phyloP scores from a whole-genome alignment of 352 stramenopile species.

The Pythium dissotocum region DNA sequence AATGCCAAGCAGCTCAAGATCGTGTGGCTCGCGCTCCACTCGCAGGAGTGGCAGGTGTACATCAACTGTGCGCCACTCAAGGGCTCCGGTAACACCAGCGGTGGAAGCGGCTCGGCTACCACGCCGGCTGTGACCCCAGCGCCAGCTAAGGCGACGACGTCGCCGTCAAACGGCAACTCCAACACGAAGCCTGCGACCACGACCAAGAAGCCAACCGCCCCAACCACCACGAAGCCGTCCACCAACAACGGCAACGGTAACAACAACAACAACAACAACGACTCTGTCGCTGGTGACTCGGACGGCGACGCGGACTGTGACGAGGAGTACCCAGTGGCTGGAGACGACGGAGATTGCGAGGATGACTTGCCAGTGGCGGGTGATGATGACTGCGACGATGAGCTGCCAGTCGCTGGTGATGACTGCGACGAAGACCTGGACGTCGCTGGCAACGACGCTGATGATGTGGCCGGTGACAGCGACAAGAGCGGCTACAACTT shows the following conservation, averaged over 20 bases:
- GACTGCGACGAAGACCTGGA: conserved; percentile 12
- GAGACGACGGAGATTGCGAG: not conserved
- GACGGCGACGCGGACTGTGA: conserved; percentile 8
- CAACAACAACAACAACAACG: conserved; percentile 13
- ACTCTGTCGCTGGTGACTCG: not conserved
- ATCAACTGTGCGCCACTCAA: conserved; percentile 34
- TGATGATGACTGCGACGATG: conserved; percentile 17
- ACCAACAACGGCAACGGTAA: not conserved
- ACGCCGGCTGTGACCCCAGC: conserved; percentile 12
- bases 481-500: conserved; percentile 18
- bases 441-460: not conserved
- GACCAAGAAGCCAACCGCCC: not conserved
- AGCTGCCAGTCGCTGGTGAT: conserved; percentile 10
- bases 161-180: not conserved
- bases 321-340: conserved; percentile 1
- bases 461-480: conserved; percentile 9
- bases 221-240: not conserved
- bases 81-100: conserved; percentile 3
- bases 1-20: conserved; percentile 28
- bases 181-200: not conserved
- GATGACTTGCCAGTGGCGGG: conserved; percentile 3
- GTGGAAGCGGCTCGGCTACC: not conserved
- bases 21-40: conserved; percentile 36
- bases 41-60: conserved; percentile 34
- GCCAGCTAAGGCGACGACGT: not conserved